Evolutionary conservation across 2,329 filamentous ascomycete species (phyloP).

Genomic region (Apiospora aurea): DNA sequence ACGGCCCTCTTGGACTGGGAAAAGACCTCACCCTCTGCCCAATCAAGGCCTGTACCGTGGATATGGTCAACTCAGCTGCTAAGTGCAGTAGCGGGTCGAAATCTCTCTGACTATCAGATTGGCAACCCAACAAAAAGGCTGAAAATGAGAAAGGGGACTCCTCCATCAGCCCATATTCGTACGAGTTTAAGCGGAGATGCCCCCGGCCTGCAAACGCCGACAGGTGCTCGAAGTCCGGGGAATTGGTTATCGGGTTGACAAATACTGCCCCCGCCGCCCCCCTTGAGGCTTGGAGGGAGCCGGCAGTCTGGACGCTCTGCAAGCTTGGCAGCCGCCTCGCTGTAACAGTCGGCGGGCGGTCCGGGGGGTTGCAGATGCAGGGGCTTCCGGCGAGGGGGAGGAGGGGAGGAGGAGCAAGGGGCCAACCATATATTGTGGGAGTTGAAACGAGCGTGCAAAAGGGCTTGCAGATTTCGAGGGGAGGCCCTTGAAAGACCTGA

Average conservation of each 20-base stretch:
- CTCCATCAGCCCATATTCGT: constrained; percentile 6
- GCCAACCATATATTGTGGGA: not conserved
- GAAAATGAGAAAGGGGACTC: not conserved
- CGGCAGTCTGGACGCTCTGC: constrained; percentile 6
- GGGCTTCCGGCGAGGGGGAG: not conserved
- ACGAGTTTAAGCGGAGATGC: constrained; percentile 6
- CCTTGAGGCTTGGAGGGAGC: not conserved
- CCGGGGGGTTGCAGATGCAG: constrained; percentile 1
- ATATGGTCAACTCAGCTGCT: not conserved
- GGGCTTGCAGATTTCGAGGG: not conserved
- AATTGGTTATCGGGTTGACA: constrained; percentile 2
- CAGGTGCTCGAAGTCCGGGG: not conserved
- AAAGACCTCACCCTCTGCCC: not conserved
- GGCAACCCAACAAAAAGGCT: not conserved
- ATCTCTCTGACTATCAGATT: constrained; percentile 3
- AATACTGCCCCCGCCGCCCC: not conserved
- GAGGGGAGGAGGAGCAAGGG: not conserved
- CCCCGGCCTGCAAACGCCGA: not conserved
- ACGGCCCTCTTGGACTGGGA: not conserved
- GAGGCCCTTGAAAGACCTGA: not conserved
- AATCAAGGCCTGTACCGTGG: not conserved
- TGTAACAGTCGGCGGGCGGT: not conserved
- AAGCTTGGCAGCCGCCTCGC: not conserved
- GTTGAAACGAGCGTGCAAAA: not conserved
- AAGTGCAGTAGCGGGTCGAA: not conserved